Evolutionary conservation across 352 stramenopile genomes (phyloP).

Genomic region (Thraustochytrium sp.): DNA sequence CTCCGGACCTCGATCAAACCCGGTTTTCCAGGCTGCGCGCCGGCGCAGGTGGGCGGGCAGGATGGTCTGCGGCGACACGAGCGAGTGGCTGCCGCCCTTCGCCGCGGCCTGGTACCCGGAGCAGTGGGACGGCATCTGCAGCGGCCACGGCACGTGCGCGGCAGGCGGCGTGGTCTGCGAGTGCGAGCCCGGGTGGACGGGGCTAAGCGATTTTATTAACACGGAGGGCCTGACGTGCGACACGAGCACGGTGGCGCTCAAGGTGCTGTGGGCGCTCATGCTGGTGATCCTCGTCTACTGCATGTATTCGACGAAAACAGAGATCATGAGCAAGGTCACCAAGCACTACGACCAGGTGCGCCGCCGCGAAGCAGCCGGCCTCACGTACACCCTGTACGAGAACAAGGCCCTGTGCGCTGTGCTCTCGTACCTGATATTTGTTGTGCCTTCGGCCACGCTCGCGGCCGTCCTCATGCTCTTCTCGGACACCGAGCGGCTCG

Average conservation of each 20-base stretch:
- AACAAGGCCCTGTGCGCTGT: background rate
- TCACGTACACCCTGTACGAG: background rate
- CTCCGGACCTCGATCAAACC: background rate
- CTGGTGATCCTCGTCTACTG: background rate
- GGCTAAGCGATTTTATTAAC: conserved; percentile 29
- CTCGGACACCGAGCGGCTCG: background rate
- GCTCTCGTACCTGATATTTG: background rate
- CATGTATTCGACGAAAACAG: background rate
- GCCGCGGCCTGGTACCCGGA: background rate
- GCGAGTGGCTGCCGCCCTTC: background rate
- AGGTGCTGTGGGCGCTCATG: background rate
- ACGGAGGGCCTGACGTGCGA: conserved; percentile 9
- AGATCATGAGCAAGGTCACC: background rate
- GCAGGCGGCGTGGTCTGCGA: background rate
- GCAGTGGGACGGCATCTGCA: background rate
- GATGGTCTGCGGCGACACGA: background rate
- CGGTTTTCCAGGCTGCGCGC: background rate
- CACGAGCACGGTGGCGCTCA: background rate
- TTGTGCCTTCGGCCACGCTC: background rate
- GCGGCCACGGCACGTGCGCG: background rate
- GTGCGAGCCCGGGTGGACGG: conserved; percentile 9
- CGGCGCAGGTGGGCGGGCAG: background rate
- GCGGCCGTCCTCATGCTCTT: background rate
- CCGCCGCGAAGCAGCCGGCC: background rate
- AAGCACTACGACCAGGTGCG: background rate